Evolutionary conservation across 352 stramenopile species (phyloP).

Genomic region (Chrysophaeum taylorii): DNA sequence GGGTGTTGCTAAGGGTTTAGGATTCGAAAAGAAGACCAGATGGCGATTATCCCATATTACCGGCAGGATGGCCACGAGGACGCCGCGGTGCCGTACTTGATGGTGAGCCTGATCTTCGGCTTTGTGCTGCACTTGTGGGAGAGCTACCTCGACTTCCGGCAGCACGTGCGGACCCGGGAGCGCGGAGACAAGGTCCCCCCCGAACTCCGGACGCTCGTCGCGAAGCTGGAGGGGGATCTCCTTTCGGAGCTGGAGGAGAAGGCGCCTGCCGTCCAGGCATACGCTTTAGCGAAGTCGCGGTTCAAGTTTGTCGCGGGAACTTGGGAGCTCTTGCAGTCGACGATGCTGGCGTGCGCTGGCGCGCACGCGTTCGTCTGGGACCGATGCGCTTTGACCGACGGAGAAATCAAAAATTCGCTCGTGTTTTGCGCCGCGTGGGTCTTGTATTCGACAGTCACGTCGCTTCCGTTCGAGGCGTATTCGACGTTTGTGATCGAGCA

Average conservation of each 20-base stretch:
- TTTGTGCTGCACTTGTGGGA: constrained; percentile 76
- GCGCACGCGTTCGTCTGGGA: constrained; percentile 87
- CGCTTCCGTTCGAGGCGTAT: constrained; percentile 70
- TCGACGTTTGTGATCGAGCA: constrained; percentile 90
- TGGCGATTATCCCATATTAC: too few species aligned
- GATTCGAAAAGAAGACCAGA: too few species aligned
- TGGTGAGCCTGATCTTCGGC: constrained; percentile 63
- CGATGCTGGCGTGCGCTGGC: constrained; percentile 71
- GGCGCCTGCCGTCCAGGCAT: constrained; percentile 79
- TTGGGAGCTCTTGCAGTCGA: constrained; percentile 68
- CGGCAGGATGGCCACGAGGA: background rate
- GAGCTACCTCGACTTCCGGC: constrained; percentile 74
- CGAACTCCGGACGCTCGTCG: constrained; percentile 39
- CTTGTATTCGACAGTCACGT: constrained; percentile 54
- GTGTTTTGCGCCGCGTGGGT: constrained; percentile 51
- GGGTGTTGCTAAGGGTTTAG: too few species aligned
- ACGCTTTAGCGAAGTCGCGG: constrained; percentile 87
- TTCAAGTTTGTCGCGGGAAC: constrained; percentile 77
- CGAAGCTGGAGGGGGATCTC: constrained; percentile 37
- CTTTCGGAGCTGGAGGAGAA: constrained; percentile 70
- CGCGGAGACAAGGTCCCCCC: constrained; percentile 49
- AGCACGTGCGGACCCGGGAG: constrained; percentile 74
- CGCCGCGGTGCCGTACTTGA: background rate
- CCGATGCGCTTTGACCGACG: constrained; percentile 49
- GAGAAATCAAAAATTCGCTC: constrained; percentile 64